Evolutionary conservation across 1,284 basidiomycete species (phyloP).

Genomic region (Sphaerobolus stellatus): DNA sequence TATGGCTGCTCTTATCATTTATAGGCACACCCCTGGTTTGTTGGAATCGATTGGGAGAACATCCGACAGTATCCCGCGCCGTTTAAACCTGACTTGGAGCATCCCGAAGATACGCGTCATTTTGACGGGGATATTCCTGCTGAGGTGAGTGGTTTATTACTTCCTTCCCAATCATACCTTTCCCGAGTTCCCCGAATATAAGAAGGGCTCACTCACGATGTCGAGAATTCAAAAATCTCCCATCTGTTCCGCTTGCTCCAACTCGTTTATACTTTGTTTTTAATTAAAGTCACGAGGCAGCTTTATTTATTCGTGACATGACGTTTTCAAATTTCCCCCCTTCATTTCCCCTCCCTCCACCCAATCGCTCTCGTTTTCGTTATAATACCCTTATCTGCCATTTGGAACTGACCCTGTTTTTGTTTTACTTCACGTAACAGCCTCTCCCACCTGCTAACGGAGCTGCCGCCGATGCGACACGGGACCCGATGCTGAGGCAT

Average conservation of each 20-base stretch:
- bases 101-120: constrained; percentile 84
- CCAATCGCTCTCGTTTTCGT: too few relatives aligned
- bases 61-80: constrained; percentile 81
- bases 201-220: too few relatives aligned
- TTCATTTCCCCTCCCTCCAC: background rate
- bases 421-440: constrained; percentile 37
- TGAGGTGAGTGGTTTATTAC: constrained; percentile 75
- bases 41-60: constrained; percentile 80
- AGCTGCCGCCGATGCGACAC: constrained; percentile 76
- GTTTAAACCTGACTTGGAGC: constrained; percentile 79
- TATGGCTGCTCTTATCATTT: constrained; percentile 23
- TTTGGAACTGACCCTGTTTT: background rate
- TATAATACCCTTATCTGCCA: background rate
- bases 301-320: background rate
- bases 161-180: too few relatives aligned
- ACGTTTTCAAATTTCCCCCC: background rate
- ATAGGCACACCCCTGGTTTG: constrained; percentile 85
- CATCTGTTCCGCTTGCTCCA: too few relatives aligned
- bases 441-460: constrained; percentile 88
- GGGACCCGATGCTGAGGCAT: constrained; percentile 85
- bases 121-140: constrained; percentile 92
- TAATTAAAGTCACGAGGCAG: too few relatives aligned
- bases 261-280: too few relatives aligned
- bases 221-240: too few relatives aligned
- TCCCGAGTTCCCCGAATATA: too few relatives aligned